These are phyloP conservation scores for Monilinia laxa DNA, from an alignment of 2,329 filamentous ascomycete genomes.

Conservation along the genomic window DNA sequence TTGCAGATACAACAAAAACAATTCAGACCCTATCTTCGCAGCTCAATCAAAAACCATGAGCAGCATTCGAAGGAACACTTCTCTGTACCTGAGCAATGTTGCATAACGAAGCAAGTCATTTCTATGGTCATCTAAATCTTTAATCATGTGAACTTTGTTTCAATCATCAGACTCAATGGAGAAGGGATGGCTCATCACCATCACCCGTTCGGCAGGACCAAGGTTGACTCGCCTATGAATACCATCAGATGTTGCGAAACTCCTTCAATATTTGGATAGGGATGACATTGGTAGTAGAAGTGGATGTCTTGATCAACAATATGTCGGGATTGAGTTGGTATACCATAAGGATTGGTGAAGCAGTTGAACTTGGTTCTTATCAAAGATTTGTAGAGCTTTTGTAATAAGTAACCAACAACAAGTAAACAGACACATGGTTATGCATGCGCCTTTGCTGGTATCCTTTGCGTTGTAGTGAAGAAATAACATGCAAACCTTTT, in stretches of 20 bases:
- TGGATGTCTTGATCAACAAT: conserved; percentile 56
- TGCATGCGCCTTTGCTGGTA: neutral
- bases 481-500: neutral
- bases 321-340: conserved; percentile 56
- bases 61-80: too few species aligned
- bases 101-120: too few species aligned
- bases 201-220: neutral
- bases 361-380: conserved; percentile 44
- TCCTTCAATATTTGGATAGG: conserved; percentile 50
- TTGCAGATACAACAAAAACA: too few species aligned
- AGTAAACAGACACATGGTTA: neutral
- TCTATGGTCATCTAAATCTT: neutral
- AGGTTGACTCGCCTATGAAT: neutral
- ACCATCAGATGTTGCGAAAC: conserved; percentile 43
- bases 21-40: too few species aligned
- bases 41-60: too few species aligned
- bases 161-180: neutral
- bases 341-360: conserved; percentile 57
- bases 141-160: neutral
- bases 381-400: neutral
- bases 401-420: neutral
- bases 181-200: neutral
- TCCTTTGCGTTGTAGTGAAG: neutral
- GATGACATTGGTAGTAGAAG: conserved; percentile 43
- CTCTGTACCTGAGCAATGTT: too few species aligned